phyloP scores from a whole-genome alignment of 306 rosid genomes.

The Vigna hirtella region DNA sequence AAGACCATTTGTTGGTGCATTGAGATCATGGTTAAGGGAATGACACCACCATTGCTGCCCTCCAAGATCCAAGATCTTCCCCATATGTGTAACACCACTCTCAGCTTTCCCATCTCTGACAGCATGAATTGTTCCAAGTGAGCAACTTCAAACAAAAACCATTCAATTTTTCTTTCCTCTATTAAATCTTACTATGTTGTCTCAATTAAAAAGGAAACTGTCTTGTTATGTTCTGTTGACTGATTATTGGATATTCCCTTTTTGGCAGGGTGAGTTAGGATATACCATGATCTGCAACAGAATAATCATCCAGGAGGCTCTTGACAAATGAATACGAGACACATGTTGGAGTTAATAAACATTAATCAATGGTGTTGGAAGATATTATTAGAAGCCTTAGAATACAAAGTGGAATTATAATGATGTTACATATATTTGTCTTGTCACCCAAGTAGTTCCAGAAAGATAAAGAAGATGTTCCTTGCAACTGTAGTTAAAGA shows the following conservation, averaged over 20 bases:
- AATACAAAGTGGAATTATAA: constrained; percentile 2
- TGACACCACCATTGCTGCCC: constrained; percentile 26
- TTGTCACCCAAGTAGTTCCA: neutral
- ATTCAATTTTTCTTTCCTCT: neutral
- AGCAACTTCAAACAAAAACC: neutral
- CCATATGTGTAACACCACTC: constrained; percentile 40
- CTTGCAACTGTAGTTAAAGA: neutral
- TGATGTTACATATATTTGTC: constrained; percentile 1
- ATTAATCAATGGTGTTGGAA: neutral
- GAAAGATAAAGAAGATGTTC: neutral
- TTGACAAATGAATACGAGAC: neutral
- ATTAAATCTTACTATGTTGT: neutral
- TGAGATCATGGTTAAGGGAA: constrained; percentile 46
- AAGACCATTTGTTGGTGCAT: constrained; percentile 46
- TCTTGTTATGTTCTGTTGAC: neutral
- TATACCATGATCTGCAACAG: neutral
- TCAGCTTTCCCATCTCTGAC: constrained; percentile 55
- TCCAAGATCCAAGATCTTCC: constrained; percentile 42
- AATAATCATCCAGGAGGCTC: neutral
- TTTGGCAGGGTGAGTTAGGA: constrained; percentile 37
- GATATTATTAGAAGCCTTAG: neutral
- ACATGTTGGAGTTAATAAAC: neutral
- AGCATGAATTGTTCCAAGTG: constrained; percentile 55
- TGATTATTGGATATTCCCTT: constrained; percentile 12
- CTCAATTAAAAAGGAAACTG: neutral